Evolutionary conservation across 75 land plant genomes (phyloP), one percentile per base, ranked within the genome.

Genomic region (Ceratopteris richardii): DNA sequence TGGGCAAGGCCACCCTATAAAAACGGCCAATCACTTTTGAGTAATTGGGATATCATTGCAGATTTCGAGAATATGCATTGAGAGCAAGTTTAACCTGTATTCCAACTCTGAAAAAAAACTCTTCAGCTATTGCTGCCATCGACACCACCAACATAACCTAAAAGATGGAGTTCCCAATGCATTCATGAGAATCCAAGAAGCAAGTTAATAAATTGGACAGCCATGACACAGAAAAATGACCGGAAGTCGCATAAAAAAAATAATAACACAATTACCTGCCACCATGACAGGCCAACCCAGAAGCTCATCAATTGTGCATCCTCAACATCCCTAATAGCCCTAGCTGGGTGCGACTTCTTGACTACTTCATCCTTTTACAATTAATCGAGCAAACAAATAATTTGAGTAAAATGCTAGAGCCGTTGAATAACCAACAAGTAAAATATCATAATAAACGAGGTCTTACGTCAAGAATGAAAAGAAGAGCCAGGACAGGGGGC

Each of bases 321-420:
- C 58, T 91, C 97, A 21, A 85, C 97, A 67, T 91, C 97, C 53
- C 97, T 79, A 22, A 91, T 82, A 13, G 97, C 97, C 41, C 97
- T 84, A 47, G 97, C 94, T 61, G 87, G 81, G 26, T 79, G 86
- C 11, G 90, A 91, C 7, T 71, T 52, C 60, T 84, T 91, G 58
- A 91, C 97, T 29, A 91, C 87, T 60, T 87, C 97, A 73, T 91
- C 97, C 95, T 89, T 67, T 23, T 10, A 58, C n/a, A n/a, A n/a
- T n/a, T n/a, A 59, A 42, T 57, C 60, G 0, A 4, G 22, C 52
- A 60, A 43, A 13, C 17, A 1, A 16, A 18, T 50, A 30, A 14
- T 4, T 27, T 46, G 16, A 28, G 0, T 12, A 61, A 33, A 37
- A 16, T 48, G 25, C 23, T n/a, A 51, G 16, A 42, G 14, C 16